Conservation (phyloP, 1,284 basidiomycete species). For the Malassezia nana region DNA sequence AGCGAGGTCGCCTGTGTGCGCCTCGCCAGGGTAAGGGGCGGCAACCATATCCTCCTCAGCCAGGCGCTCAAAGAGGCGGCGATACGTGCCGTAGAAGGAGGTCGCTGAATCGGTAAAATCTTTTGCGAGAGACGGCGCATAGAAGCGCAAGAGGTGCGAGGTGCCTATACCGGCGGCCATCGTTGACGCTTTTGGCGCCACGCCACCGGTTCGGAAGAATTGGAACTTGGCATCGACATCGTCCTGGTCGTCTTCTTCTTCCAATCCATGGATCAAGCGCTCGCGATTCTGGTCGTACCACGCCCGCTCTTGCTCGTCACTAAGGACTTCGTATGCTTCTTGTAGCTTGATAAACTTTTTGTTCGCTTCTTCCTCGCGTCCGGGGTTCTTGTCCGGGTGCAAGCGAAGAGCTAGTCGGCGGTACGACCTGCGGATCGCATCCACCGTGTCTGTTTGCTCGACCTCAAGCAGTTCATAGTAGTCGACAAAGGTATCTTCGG, state of each 20-base stretch:
- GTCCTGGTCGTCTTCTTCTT: constrained; percentile 32
- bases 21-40: constrained; percentile 51
- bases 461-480: constrained; percentile 44
- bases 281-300: constrained; percentile 96
- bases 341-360: constrained; percentile 77
- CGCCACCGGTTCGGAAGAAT: constrained; percentile 63
- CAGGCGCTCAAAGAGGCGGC: constrained; percentile 74
- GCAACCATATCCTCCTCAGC: constrained; percentile 64
- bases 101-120: constrained; percentile 53
- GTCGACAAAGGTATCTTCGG: constrained; percentile 33
- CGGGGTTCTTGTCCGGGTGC: constrained; percentile 51
- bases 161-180: constrained; percentile 70
- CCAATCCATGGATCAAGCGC: constrained; percentile 51
- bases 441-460: constrained; percentile 32
- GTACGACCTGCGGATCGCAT: constrained; percentile 45
- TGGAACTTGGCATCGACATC: constrained; percentile 54
- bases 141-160: constrained; percentile 73
- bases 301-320: constrained; percentile 61
- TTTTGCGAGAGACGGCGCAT: constrained; percentile 64
- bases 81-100: constrained; percentile 81
- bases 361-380: constrained; percentile 70
- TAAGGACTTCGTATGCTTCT: constrained; percentile 75
- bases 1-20: constrained; percentile 35
- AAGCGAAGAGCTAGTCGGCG: constrained; percentile 47
- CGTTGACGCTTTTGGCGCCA: constrained; percentile 52